Evolutionary conservation across 768 basidiomycete species (phyloP).

Genomic region (Gloeopeniophorella convolvens): DNA sequence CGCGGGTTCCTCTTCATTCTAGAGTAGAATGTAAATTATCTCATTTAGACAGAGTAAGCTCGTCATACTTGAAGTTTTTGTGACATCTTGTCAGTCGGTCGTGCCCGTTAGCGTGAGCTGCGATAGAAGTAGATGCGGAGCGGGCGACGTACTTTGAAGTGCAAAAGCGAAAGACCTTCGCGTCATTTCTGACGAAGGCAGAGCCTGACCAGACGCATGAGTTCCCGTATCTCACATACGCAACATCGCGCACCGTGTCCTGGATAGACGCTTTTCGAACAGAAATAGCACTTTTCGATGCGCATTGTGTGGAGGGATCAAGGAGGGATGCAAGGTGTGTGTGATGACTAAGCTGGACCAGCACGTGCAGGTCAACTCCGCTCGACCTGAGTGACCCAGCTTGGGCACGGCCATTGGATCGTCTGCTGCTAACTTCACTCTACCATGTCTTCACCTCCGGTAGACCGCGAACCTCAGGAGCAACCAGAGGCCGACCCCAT

Average conservation of each 20-base stretch:
- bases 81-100: constrained; percentile 73
- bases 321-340: background rate
- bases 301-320: constrained; percentile 48
- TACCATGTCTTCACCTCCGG: constrained; percentile 51
- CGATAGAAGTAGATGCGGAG: constrained; percentile 14
- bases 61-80: constrained; percentile 94
- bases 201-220: constrained; percentile 28
- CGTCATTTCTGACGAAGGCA: constrained; percentile 96
- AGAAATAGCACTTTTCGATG: constrained; percentile 98
- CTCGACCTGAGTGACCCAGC: too few species aligned
- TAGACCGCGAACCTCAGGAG: constrained; percentile 26
- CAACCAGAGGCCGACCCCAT: constrained; percentile 59
- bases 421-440: constrained; percentile 12
- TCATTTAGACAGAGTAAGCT: background rate
- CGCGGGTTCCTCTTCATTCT: constrained; percentile 99
- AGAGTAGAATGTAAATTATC: constrained; percentile 2
- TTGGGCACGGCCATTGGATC: too few species aligned
- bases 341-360: constrained; percentile 12
- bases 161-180: constrained; percentile 97
- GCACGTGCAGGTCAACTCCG: constrained; percentile 3
- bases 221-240: background rate
- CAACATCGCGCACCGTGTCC: constrained; percentile 65
- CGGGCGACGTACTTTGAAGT: constrained; percentile 74
- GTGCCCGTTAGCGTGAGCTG: too few species aligned
- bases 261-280: constrained; percentile 93